Evolutionary conservation across 495 filamentous ascomycete genomes (phyloP).

Genomic region (Lasiosphaeria ovina): DNA sequence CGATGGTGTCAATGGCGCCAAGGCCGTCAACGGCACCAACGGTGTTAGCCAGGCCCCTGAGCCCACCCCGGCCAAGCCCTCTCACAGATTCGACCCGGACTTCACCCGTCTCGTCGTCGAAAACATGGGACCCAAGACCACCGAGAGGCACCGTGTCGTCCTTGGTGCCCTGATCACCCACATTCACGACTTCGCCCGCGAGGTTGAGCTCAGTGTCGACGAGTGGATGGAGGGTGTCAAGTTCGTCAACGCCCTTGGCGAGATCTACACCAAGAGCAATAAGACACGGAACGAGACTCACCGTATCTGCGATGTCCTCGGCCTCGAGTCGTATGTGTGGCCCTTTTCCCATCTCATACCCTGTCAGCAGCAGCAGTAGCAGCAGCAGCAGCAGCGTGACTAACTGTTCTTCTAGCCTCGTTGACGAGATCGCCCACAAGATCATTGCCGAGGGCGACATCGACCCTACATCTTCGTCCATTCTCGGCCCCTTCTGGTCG

Average conservation of each 20-base stretch:
- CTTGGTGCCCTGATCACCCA: slow-evolving; percentile 66
- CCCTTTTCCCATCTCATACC: background rate
- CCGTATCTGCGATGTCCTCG: slow-evolving; percentile 74
- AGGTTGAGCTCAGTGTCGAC: slow-evolving; percentile 74
- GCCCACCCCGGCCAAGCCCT: slow-evolving; percentile 18
- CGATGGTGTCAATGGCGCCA: slow-evolving; percentile 1
- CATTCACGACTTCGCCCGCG: slow-evolving; percentile 80
- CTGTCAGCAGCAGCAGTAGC: too few relatives aligned
- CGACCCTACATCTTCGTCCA: slow-evolving; percentile 76
- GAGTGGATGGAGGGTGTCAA: slow-evolving; percentile 79
- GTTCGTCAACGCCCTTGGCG: slow-evolving; percentile 53
- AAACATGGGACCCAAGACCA: slow-evolving; percentile 71
- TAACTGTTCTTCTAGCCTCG: slow-evolving; percentile 50
- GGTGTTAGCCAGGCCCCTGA: slow-evolving; percentile 14
- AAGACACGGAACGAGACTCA: slow-evolving; percentile 74
- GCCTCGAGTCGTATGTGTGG: slow-evolving; percentile 71
- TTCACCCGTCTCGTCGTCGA: slow-evolving; percentile 75
- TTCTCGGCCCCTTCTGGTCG: slow-evolving; percentile 86
- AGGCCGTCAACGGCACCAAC: slow-evolving; percentile 11
- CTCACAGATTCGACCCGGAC: slow-evolving; percentile 63
- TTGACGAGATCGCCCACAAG: slow-evolving; percentile 84
- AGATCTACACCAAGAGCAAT: slow-evolving; percentile 50
- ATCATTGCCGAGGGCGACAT: slow-evolving; percentile 65
- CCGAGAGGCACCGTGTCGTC: slow-evolving; percentile 63
- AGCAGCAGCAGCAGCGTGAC: slow-evolving; percentile 3